A percentile compares a stretch with the other conserved stretches of the same genome.
These are phyloP conservation scores for Penicillium oxalicum DNA, from an alignment of 2,329 filamentous ascomycete species.

Conservation along the genomic window DNA sequence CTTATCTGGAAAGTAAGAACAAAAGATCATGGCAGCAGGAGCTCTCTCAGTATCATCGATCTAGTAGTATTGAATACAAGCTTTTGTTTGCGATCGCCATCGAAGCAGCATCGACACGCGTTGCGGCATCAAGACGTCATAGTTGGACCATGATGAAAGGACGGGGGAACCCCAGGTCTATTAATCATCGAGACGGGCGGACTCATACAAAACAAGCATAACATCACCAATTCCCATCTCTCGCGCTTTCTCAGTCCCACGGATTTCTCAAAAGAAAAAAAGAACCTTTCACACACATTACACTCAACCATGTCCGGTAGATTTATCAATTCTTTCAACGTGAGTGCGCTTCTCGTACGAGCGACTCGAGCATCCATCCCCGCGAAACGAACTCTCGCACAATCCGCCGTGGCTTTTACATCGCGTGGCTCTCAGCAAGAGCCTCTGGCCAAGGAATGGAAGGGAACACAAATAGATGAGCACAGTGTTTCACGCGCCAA, in stretches of 20 bases:
- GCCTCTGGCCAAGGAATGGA: slow-evolving; percentile 27
- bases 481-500: slow-evolving; percentile 28
- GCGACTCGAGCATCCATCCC: background rate
- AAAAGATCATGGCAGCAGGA: no score
- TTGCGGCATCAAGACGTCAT: slow-evolving; percentile 32
- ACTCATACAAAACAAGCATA: background rate
- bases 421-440: slow-evolving; percentile 15
- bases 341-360: slow-evolving; percentile 1
- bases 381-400: background rate
- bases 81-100: background rate
- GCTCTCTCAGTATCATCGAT: no score
- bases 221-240: background rate
- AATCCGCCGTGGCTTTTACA: slow-evolving; percentile 7
- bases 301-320: slow-evolving; percentile 9
- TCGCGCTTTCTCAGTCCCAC: no score
- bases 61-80: no score
- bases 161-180: background rate
- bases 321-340: slow-evolving; percentile 7
- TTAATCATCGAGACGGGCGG: background rate
- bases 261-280: no score
- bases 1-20: no score
- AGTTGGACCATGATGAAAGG: background rate
- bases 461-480: slow-evolving; percentile 29
- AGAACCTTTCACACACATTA: no score
- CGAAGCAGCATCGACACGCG: background rate